A percentile compares a stretch with the other conserved stretches of the same genome.
phyloP scores from a whole-genome alignment of 768 basidiomycete species.

The Suillus discolor region DNA sequence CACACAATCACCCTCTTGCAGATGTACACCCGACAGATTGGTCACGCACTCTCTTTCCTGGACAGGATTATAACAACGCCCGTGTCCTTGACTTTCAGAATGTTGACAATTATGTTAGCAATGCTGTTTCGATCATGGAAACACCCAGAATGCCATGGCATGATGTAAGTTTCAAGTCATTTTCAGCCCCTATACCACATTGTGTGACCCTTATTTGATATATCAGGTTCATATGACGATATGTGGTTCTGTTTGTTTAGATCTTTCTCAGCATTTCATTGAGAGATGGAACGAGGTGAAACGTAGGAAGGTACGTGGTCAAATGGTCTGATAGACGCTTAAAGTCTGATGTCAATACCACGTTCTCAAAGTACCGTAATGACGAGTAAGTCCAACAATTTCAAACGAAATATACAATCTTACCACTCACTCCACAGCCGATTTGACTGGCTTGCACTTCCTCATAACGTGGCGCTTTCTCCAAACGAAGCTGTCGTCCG shows the following conservation, averaged over 20 bases:
- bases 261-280: constrained; percentile 90
- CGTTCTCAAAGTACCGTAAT: constrained; percentile 31
- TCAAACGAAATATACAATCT: constrained; percentile 8
- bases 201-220: constrained; percentile 5
- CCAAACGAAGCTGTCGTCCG: constrained; percentile 71
- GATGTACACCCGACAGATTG: constrained; percentile 93
- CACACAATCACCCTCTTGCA: constrained; percentile 84
- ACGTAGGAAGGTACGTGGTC: constrained; percentile 63
- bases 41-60: constrained; percentile 81
- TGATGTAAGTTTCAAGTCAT: constrained; percentile 58
- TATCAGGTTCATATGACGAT: constrained; percentile 81
- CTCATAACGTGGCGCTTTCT: constrained; percentile 62
- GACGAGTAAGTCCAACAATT: constrained; percentile 44
- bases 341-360: neutral
- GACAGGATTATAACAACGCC: constrained; percentile 93
- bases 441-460: constrained; percentile 75
- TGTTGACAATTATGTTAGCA: constrained; percentile 77
- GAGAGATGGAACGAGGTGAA: constrained; percentile 94
- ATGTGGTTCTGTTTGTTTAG: constrained; percentile 79
- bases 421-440: constrained; percentile 35
- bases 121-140: constrained; percentile 66
- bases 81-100: constrained; percentile 83
- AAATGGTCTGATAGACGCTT: neutral
- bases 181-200: neutral
- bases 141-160: constrained; percentile 93